A percentile compares a stretch with the other conserved stretches of the same genome.
These are phyloP conservation scores for Sporothrix mexicana DNA, from an alignment of 2,329 filamentous ascomycete species.

Conservation along the genomic window DNA sequence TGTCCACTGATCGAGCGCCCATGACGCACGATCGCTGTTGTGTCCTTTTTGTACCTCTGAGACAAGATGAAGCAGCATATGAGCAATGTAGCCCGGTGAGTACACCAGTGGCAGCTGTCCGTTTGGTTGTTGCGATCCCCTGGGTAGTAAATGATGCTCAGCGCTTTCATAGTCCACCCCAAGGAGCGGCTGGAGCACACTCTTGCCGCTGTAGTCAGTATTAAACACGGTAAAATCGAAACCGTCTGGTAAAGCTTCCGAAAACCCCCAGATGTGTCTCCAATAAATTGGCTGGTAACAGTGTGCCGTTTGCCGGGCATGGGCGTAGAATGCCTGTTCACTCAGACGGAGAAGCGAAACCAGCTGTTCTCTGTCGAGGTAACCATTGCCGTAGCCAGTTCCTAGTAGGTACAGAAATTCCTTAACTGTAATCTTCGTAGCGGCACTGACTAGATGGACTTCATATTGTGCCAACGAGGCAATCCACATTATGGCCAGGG, in stretches of 20 bases:
- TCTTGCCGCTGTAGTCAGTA: too few relatives aligned
- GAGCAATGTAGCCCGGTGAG: not conserved
- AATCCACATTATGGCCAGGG: not conserved
- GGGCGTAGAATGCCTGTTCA: not conserved
- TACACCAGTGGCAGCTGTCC: not conserved
- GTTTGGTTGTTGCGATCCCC: not conserved
- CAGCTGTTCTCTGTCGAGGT: not conserved
- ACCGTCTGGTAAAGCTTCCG: too few relatives aligned
- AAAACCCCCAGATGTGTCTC: not conserved
- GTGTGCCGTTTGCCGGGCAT: not conserved
- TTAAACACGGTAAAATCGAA: not conserved
- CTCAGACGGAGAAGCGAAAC: not conserved
- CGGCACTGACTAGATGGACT: too few relatives aligned
- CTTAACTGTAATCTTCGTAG: too few relatives aligned
- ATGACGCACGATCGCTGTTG: not conserved
- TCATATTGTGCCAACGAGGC: not conserved
- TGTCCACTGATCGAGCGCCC: slow-evolving; percentile 3
- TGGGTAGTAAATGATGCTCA: not conserved
- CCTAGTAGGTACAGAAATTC: too few relatives aligned
- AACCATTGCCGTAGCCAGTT: not conserved
- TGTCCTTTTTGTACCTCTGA: not conserved
- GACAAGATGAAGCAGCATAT: not conserved
- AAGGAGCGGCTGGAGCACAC: not conserved
- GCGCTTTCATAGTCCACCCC: not conserved
- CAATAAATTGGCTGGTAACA: not conserved